phyloP scores from a whole-genome alignment of 495 filamentous ascomycete genomes.

The Echria macrotheca region DNA sequence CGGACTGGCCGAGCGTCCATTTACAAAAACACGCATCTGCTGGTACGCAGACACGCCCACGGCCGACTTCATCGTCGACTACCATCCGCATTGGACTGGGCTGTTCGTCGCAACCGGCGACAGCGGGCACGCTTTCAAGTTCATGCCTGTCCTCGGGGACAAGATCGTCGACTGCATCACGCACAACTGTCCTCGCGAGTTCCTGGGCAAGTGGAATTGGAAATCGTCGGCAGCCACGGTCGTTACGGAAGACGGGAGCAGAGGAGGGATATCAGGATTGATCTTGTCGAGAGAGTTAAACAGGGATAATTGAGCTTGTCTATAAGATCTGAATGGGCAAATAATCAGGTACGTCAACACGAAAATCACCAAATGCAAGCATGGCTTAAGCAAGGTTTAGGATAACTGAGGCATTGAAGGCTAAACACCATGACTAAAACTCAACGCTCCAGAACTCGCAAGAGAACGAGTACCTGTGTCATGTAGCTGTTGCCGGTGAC shows the following conservation, averaged over 20 bases:
- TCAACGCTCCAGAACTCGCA: slow-evolving; percentile 6
- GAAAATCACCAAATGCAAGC: no score
- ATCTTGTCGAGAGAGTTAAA: slow-evolving; percentile 48
- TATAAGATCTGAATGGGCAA: neutral
- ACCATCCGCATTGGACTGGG: slow-evolving; percentile 60
- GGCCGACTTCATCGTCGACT: slow-evolving; percentile 75
- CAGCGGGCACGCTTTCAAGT: slow-evolving; percentile 85
- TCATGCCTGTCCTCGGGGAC: slow-evolving; percentile 78
- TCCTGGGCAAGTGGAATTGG: slow-evolving; percentile 68
- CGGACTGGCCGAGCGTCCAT: slow-evolving; percentile 55
- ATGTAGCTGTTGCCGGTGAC: slow-evolving; percentile 6
- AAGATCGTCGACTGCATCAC: slow-evolving; percentile 65
- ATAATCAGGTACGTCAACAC: slow-evolving; percentile 5
- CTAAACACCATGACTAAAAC: slow-evolving; percentile 15
- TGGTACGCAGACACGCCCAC: slow-evolving; percentile 84
- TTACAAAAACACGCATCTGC: slow-evolving; percentile 67
- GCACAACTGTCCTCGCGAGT: slow-evolving; percentile 49
- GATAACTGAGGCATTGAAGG: slow-evolving; percentile 15
- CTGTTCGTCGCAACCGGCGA: slow-evolving; percentile 82
- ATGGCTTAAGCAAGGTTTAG: no score
- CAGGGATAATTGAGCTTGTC: slow-evolving; percentile 22
- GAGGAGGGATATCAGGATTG: slow-evolving; percentile 53
- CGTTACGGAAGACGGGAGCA: slow-evolving; percentile 59
- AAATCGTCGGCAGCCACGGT: slow-evolving; percentile 27
- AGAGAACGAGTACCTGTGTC: neutral